Evolutionary conservation across 2,329 filamentous ascomycete genomes (phyloP), one percentile per base, ranked within the genome.

Genomic region (Colletotrichum cuscutae): DNA sequence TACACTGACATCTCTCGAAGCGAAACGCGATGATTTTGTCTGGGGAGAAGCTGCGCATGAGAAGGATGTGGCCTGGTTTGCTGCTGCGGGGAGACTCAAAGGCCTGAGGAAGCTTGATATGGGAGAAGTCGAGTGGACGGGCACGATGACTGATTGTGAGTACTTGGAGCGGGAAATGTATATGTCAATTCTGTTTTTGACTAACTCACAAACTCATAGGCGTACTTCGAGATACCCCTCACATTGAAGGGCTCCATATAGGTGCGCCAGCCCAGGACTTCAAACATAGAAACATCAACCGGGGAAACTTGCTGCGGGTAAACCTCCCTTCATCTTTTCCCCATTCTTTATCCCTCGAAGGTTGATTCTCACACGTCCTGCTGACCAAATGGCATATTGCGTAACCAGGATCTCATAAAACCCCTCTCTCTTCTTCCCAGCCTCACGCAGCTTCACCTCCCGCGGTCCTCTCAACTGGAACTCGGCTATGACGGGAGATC

Each of bases 121-220:
- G 52, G 52, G 52, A 26, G 6, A 54, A 4, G 9, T 54, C 12
- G n/a, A 13, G 22, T 54, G 12, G 52, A 54, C 9, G 22, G 52
- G 6, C 24, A 26, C 22, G 1, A 54, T 28, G 52, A n/a, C 22
- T 5, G 24, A 28, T 7, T 11, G 24, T 54, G 3, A 54, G 52
- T 54, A 6, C 0, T 26, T n/a, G 8, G 4, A 9, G 5, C 12
- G 0, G n/a, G 8, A 3, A 5, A 0, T 1, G 2, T 13, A 1
- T 9, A 8, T 11, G 0, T 8, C 22, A 26, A 6, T 26, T 6
- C 12, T 2, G 1, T 26, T 26, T 4, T 26, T 19, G 1, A 2
- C 49, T 53, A n/a, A 53, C 2, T 0, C 4, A 13, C 4, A 53
- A 7, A 12, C 8, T 26, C 19, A 53, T 5, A 67, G 56, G 52